Percentiles rank a stretch among this genome's conserved stretches.
Conservation (phyloP, 2,329 filamentous ascomycete genomes). For the Diaporthe velutina region DNA sequence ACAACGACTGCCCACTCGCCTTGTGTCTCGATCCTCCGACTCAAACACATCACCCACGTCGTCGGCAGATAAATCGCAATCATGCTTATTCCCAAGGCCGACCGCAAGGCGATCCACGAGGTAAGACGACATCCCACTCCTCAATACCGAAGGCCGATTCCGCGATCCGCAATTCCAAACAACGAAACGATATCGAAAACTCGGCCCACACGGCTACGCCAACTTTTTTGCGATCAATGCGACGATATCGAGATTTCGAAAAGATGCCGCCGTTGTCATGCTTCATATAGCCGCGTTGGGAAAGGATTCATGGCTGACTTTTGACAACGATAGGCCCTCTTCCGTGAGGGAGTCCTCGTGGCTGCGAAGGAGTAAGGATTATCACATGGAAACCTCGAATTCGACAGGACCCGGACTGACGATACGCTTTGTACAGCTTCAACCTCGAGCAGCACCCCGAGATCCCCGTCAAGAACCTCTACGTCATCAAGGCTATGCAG, state of each 20-base stretch:
- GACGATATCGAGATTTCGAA: constrained; percentile 23
- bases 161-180: constrained; percentile 29
- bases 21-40: constrained; percentile 45
- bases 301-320: constrained; percentile 43
- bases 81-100: constrained; percentile 99
- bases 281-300: neutral
- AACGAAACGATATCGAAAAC: constrained; percentile 33
- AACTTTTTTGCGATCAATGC: constrained; percentile 22
- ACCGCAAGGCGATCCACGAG: constrained; percentile 99
- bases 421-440: constrained; percentile 63
- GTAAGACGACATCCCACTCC: constrained; percentile 50
- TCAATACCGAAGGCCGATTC: constrained; percentile 20
- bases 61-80: constrained; percentile 68
- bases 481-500: constrained; percentile 98
- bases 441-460: constrained; percentile 98
- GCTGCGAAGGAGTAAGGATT: constrained; percentile 84
- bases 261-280: neutral
- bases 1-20: constrained; percentile 37
- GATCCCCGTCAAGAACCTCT: constrained; percentile 99
- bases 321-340: constrained; percentile 71
- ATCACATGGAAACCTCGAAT: constrained; percentile 21
- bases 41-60: constrained; percentile 59
- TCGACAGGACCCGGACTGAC: constrained; percentile 28
- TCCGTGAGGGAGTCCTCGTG: constrained; percentile 93
- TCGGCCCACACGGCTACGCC: neutral